Base-by-base conservation (phyloP, 176 grass and related monocot species). In the Pharus latifolius region DNA sequence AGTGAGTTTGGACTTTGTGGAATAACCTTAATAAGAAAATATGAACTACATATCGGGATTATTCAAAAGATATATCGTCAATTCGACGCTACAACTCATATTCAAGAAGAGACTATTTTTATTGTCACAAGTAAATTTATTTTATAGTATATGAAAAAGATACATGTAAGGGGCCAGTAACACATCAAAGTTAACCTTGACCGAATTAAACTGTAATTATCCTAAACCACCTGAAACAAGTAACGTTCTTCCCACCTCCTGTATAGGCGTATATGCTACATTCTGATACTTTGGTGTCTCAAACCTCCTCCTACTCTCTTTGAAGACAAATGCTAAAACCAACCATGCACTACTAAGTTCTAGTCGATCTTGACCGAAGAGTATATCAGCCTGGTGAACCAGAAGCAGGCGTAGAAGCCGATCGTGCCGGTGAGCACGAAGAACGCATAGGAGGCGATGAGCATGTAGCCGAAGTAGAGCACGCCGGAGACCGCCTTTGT, bases 351-450 rank as follows among this genome's bases (percentile, higher is more conserved):
- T 58, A 63, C 18, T 35, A 10, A 49, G 44, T 40, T 72, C 75
- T 83, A 94, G 70, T 99, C 95, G 17, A 99, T 94, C 78, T 99
- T 88, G 41, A 94, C 84, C 0, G 90, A 99, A 2, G 95, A 91
- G 73, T 94, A 94, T 37, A 99, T 99, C 72, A 94, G 41, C 58
- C 90, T 87, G 15, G 84, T 99, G 63, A 99, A 94, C 59, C 75
- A 91, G 75, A 99, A 88, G 67, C 95, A 94, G 16, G 90, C 84
- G 10, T 56, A 91, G 65, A 99, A 98, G 63, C 90, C 90, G 29
- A 99, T 76, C 22, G 95, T 86, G 65, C 95, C 84, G 0, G 84
- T 93, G 70, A 93, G 90, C 20, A 86, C 90, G 58, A 98, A 93
- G 85, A 91, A 94, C n/a, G 90, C 74, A 49, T 86, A 88, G 0